Evolutionary conservation across 768 basidiomycete genomes (phyloP).

Genomic region (Cyclocybe aegerita): DNA sequence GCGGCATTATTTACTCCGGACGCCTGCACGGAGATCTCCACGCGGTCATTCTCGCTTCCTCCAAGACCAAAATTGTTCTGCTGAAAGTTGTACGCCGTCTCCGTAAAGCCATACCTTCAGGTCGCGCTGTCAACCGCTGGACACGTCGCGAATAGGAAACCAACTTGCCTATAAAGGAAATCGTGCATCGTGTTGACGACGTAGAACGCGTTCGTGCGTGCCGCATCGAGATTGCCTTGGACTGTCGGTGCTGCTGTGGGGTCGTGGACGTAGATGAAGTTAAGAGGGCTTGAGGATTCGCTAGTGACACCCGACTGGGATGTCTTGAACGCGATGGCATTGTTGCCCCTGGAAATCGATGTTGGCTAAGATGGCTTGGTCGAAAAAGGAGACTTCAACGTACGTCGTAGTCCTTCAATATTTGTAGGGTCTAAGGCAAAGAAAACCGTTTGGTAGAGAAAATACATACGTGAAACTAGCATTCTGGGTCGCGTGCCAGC

Average conservation of each 20-base stretch:
- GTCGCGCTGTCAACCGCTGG: not conserved
- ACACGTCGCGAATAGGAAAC: constrained; percentile 46
- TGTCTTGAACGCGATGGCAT: constrained; percentile 31
- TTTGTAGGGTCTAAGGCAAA: not conserved
- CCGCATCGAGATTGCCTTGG: constrained; percentile 47
- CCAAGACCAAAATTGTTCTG: constrained; percentile 56
- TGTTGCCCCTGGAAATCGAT: constrained; percentile 21
- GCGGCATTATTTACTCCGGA: constrained; percentile 45
- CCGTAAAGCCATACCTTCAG: not conserved
- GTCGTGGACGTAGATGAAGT: constrained; percentile 38
- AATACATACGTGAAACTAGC: constrained; percentile 22
- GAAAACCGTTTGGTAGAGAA: not conserved
- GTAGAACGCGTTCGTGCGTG: constrained; percentile 56
- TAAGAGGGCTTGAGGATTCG: constrained; percentile 34
- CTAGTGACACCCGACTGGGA: constrained; percentile 26
- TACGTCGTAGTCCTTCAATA: not conserved
- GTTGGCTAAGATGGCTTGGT: not conserved
- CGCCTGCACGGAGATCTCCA: constrained; percentile 55
- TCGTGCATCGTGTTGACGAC: constrained; percentile 61
- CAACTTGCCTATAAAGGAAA: constrained; percentile 33
- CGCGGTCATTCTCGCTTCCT: constrained; percentile 51
- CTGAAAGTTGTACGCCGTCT: constrained; percentile 49
- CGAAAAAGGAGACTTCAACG: not conserved
- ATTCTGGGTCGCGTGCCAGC: constrained; percentile 34
- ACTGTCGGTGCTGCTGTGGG: constrained; percentile 32